Conservation (phyloP, 352 stramenopile species). For the Thalassiosira hispida region DNA sequence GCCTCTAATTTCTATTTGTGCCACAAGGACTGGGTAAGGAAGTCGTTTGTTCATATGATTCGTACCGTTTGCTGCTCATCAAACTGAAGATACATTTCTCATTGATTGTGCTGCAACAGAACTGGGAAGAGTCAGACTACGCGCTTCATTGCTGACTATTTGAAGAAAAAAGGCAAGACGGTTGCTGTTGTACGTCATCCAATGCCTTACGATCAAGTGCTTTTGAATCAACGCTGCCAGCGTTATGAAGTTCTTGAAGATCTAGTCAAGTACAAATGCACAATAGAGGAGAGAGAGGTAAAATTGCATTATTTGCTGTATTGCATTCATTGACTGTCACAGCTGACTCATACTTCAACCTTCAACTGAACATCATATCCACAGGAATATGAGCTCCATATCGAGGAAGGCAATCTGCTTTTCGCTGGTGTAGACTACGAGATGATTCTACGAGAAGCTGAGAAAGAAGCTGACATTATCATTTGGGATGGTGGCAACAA, state of each 20-base stretch:
- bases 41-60: no score
- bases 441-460: constrained; percentile 61
- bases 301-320: neutral
- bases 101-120: no score
- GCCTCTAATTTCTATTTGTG: constrained; percentile 50
- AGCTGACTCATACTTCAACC: neutral
- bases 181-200: constrained; percentile 44
- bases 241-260: constrained; percentile 55
- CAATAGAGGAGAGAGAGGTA: constrained; percentile 61
- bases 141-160: constrained; percentile 56
- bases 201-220: constrained; percentile 58
- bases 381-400: constrained; percentile 59
- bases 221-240: constrained; percentile 57
- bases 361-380: neutral
- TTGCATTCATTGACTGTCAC: no score
- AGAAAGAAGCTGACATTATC: constrained; percentile 54
- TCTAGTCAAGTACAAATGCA: constrained; percentile 60
- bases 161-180: constrained; percentile 48
- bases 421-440: constrained; percentile 62
- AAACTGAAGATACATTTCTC: no score
- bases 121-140: constrained; percentile 57
- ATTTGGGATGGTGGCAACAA: constrained; percentile 64
- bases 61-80: no score
- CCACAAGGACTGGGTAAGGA: constrained; percentile 50
- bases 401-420: constrained; percentile 53